phyloP scores from a whole-genome alignment of 2,329 filamentous ascomycete species.

The Paecilomyces dactylethromorphus region DNA sequence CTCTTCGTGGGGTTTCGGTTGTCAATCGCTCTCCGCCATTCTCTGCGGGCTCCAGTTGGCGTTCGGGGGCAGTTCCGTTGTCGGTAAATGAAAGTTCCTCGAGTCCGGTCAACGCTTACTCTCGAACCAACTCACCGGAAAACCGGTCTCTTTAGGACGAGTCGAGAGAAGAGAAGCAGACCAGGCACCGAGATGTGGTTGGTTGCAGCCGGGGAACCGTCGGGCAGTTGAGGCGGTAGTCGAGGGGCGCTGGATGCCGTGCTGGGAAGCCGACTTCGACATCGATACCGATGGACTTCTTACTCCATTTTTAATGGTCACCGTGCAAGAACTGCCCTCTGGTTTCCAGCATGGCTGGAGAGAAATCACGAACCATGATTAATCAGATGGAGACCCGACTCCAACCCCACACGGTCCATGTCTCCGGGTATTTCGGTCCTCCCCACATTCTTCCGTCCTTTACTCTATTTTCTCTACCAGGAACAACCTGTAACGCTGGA shows the following conservation, averaged over 20 bases:
- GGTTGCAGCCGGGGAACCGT: neutral
- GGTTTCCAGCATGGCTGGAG: too few relatives aligned
- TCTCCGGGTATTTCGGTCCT: too few relatives aligned
- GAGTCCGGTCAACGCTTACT: neutral
- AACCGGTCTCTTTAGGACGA: too few relatives aligned
- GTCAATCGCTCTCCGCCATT: neutral
- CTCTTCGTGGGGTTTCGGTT: neutral
- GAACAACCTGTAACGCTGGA: too few relatives aligned
- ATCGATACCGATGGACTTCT: neutral
- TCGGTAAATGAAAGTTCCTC: neutral
- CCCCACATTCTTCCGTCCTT: too few relatives aligned
- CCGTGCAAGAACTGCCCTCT: too few relatives aligned
- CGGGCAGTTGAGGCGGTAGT: neutral
- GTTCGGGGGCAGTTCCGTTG: neutral
- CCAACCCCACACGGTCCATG: too few relatives aligned
- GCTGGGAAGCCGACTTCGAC: neutral
- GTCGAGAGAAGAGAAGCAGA: neutral
- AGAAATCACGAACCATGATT: too few relatives aligned
- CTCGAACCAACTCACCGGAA: too few relatives aligned
- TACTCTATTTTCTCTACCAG: too few relatives aligned
- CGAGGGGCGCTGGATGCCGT: neutral
- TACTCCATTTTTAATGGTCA: too few relatives aligned
- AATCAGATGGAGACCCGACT: too few relatives aligned
- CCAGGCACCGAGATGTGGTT: neutral
- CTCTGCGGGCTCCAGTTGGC: neutral